These are phyloP conservation scores for Sanghuangporus baumii DNA, from an alignment of 1,284 basidiomycete genomes.

Conservation along the genomic window DNA sequence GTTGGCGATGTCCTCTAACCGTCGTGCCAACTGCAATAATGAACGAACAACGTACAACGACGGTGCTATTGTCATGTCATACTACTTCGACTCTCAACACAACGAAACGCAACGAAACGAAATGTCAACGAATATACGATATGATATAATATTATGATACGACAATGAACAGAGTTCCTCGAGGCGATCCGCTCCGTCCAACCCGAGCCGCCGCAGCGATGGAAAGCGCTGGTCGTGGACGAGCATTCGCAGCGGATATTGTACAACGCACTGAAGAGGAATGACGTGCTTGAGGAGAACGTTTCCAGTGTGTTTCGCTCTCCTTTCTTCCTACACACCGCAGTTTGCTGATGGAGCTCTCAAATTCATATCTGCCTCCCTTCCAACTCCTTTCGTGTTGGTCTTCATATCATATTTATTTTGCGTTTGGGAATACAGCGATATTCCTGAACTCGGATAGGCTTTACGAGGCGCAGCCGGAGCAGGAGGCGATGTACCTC, in stretches of 20 bases:
- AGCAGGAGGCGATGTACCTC: constrained; percentile 88
- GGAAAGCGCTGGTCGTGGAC: constrained; percentile 98
- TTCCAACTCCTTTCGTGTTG: not conserved
- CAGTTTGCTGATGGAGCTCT: not conserved
- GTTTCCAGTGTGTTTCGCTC: constrained; percentile 70
- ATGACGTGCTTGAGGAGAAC: constrained; percentile 90
- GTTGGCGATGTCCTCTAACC: too few relatives aligned
- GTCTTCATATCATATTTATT: not conserved
- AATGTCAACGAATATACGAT: not conserved
- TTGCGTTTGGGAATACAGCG: constrained; percentile 37
- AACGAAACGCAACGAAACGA: not conserved
- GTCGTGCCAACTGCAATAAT: not conserved
- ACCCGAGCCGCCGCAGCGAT: constrained; percentile 67
- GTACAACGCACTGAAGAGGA: constrained; percentile 84
- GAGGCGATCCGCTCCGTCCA: constrained; percentile 72
- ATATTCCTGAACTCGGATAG: constrained; percentile 72
- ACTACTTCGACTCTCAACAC: not conserved
- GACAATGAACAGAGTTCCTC: constrained; percentile 53
- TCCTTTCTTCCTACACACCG: not conserved
- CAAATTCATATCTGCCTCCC: not conserved
- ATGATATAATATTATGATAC: too few relatives aligned
- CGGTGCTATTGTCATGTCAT: not conserved
- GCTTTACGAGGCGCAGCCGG: constrained; percentile 68
- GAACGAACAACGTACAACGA: not conserved
- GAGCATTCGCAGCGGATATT: constrained; percentile 85